Evolutionary conservation across 164 flowering plant genomes (phyloP), one percentile per base, ranked within the genome.

Genomic region (Chimonanthus praecox): DNA sequence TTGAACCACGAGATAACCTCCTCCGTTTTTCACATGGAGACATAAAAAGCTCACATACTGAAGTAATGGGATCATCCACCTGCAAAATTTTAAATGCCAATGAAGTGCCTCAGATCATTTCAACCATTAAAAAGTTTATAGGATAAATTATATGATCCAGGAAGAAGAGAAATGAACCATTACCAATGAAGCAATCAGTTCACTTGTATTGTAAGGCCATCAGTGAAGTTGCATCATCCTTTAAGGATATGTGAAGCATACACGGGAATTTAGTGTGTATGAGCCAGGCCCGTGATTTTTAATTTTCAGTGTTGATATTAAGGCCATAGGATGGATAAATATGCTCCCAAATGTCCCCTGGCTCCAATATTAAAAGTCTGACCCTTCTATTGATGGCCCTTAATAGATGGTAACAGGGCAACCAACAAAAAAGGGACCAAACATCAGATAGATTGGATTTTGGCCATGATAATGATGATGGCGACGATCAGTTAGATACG

Each of bases 61-160:
- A 90, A 11, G 84, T 73, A 67, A 94, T 71, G 3, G 97, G 95
- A 83, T 90, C 97, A 81, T 91, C 95, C 49, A 84, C 88, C 99
- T 94, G 88, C 76, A 70, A 10, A 69, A 72, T 47, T 68, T 48
- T 74, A 16, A 45, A 61, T 18, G 11, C 11, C 33, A 46, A 7
- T 45, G 33, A 45, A 33, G 18, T 13, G 65, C 13, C 21, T 62
- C 72, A 44, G 47, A 70, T 51, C 46, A 43, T 20, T 46, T 21
- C 15, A 10, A 54, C 16, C 43, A 44, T 45, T 44, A 51, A 16
- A 63, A 49, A 58, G 50, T 16, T 18, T 10, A 13, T 6, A 11
- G 66, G 46, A 73, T 7, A 16, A 51, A 11, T 54, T 54, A 5
- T n/a, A 10, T 54, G 44, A 45, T 7, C 13, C 47, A 48, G 50